Evolutionary conservation across 2,329 filamentous ascomycete genomes (phyloP), one percentile per base, ranked within the genome.

Genomic region (Byssothecium circinans): DNA sequence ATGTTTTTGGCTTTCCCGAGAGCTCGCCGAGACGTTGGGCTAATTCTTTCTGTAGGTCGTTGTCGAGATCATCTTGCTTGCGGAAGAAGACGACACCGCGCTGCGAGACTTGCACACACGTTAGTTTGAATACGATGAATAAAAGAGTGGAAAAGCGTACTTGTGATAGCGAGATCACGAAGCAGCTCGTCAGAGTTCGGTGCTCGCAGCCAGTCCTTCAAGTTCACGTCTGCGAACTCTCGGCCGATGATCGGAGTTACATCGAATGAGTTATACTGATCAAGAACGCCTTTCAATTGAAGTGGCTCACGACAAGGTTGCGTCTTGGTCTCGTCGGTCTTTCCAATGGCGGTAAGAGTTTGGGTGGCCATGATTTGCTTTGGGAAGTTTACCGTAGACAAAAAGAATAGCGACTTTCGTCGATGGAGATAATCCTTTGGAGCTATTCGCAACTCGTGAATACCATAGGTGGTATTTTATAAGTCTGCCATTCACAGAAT

Each of bases 111-210:
- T 7, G 8, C 27, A 2, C 4, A 3, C 4, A 8, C 25, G 15
- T 49, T 27, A 50, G 23, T 32, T 32, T 43, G n/a, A n/a, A 29
- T 4, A 25, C 14, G 30, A 12, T 25, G 32, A 40, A 27, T n/a
- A 8, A 8, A 6, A 8, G 8, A 2, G 3, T 15, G 15, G n/a
- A 2, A 8, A n/a, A 6, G 47, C 55, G 35, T 56, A 67, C 68
- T 65, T 2, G 63, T 70, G 41, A 70, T 68, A 7, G 84, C 86
- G 0, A 89, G 73, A 54, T 89, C 86, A 0, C 82, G 76, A 15
- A 88, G 61, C 18, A 87, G 68, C 32, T 84, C 81, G 45, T 88
- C 84, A 0, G 83, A 77, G 59, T 87, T 85, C 0, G 81, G 75
- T 0, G 81, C 80, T 25, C 81, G 72, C 8, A 89, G 74, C 46